phyloP scores from a whole-genome alignment of 345 rosid species.

The Murraya paniculata region DNA sequence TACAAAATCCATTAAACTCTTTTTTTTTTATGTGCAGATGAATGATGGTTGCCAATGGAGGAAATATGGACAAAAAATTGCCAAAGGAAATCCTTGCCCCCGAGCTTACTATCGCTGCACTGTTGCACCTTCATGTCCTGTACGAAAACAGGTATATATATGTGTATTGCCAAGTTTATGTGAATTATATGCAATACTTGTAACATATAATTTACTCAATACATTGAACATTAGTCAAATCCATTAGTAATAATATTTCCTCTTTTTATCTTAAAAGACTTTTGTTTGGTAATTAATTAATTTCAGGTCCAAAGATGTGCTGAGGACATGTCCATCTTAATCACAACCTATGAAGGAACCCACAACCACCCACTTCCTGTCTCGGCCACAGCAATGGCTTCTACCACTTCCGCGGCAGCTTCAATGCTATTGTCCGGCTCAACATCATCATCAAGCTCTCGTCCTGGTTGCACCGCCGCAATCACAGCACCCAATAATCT shows the following conservation, averaged over 20 bases:
- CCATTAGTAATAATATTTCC: too few species aligned
- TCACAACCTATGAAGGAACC: slow-evolving; percentile 90
- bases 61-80: slow-evolving; percentile 90
- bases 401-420: slow-evolving; percentile 91
- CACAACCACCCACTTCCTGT: slow-evolving; percentile 90
- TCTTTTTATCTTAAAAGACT: not conserved
- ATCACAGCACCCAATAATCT: slow-evolving; percentile 31
- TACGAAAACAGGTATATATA: slow-evolving; percentile 72
- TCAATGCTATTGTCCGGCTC: slow-evolving; percentile 75
- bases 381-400: slow-evolving; percentile 96
- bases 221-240: too few species aligned
- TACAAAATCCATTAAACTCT: not conserved
- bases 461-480: slow-evolving; percentile 13
- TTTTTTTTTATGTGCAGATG: slow-evolving; percentile 44
- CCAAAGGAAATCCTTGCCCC: slow-evolving; percentile 96
- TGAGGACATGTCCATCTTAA: slow-evolving; percentile 78
- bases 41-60: slow-evolving; percentile 99
- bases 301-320: slow-evolving; percentile 85
- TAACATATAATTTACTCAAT: too few species aligned
- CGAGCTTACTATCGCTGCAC: slow-evolving; percentile 97
- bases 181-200: too few species aligned
- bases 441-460: slow-evolving; percentile 54
- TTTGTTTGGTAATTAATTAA: not conserved
- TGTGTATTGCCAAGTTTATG: not conserved
- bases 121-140: slow-evolving; percentile 76